Base-by-base conservation (phyloP, 2,329 filamentous ascomycete genomes). In the Cytospora mali region DNA sequence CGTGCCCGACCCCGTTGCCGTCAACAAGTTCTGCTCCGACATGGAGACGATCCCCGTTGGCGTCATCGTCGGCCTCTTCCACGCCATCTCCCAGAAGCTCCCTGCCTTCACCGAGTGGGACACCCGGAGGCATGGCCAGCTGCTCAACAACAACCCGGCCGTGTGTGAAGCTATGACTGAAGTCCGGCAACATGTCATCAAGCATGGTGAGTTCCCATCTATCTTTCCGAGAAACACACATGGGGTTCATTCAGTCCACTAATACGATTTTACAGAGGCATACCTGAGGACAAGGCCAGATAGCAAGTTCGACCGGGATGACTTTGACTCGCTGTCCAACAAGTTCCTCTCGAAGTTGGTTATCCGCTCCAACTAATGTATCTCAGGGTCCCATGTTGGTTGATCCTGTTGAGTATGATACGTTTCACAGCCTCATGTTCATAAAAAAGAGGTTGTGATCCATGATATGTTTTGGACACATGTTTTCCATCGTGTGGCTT, bases 21-120 rank as follows among this genome's bases (percentile, higher is more conserved):
- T 97, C 66, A 88, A 94, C 73, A 97, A 96, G 80, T 98, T 98
- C 83, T 97, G 93, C 81, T 86, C 82, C 63, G 94, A 98, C 73
- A 98, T 98, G 94, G 94, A 98, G 80, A 91, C 90, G 11, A 96
- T 91, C 9, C 94, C 94, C 0, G 93, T 98, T 49, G 94, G 94
- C 70, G 94, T 98, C 71, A 96, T 98, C 71, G 93, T 97, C 67
- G 94, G 94, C 52, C 85, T 98, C 31, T 98, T 98, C 87, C 93
- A 96, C 71, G 94, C 94, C 76, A 98, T 98, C 74, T 97, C 93
- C 1, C 94, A 97, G 79, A 97, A 98, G 80, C 85, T 97, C 50
- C 94, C 94, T 5, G 85, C 92, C 23, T 93, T 98, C 74, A 89
- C 89, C 68, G 94, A 98, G 74, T 98, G 94, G 94, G 93, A 97